A percentile compares a stretch with the other conserved stretches of the same genome.
These are phyloP conservation scores for Hymenoscyphus albidus DNA, from an alignment of 2,329 filamentous ascomycete species.

Conservation along the genomic window DNA sequence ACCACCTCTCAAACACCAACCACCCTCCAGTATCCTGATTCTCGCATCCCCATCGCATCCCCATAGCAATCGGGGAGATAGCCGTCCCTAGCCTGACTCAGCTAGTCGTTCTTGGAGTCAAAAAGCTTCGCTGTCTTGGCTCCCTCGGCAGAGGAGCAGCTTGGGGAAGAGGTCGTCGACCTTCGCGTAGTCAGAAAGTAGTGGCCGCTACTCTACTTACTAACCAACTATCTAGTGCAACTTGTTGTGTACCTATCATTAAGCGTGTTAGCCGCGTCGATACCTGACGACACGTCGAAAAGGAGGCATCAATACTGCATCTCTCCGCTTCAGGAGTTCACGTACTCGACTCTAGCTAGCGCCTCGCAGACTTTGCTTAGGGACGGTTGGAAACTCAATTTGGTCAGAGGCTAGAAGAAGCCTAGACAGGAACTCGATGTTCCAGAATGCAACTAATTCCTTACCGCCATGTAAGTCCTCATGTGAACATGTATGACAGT, in stretches of 20 bases:
- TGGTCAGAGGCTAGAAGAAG: background rate
- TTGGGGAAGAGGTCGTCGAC: background rate
- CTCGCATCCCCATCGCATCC: background rate
- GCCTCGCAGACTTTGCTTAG: background rate
- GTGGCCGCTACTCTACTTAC: background rate
- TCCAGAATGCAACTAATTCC: too few species aligned
- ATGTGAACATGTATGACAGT: slow-evolving; percentile 3
- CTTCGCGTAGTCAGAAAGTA: background rate
- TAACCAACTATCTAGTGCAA: background rate
- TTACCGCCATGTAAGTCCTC: background rate
- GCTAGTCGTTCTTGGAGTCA: background rate
- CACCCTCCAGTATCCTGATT: background rate
- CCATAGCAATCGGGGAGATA: background rate
- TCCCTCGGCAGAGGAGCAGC: background rate
- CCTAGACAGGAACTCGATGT: background rate
- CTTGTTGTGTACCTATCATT: background rate
- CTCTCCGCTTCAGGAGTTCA: background rate
- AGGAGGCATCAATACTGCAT: background rate
- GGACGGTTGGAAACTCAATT: background rate
- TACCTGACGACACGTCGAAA: background rate
- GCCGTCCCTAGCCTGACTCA: background rate
- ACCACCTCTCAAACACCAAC: background rate
- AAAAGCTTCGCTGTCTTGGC: slow-evolving; percentile 3
- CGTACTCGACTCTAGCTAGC: background rate
- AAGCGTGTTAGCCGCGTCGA: background rate